Base-by-base conservation (phyloP, 179 eudicot species). In the Camellia oleifera region DNA sequence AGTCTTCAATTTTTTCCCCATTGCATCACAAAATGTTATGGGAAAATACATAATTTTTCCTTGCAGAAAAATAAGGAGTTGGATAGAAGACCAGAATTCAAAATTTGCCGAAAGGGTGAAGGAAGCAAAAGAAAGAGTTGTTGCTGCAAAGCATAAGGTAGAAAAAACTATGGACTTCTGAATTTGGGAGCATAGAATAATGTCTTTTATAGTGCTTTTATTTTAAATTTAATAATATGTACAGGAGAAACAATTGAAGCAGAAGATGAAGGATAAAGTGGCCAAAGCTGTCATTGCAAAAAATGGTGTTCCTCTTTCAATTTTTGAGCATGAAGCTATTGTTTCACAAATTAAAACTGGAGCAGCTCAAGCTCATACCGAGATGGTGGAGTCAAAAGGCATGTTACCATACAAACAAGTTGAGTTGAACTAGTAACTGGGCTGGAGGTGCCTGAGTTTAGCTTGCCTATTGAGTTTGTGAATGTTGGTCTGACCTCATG, bases 361-460 rank as follows among this genome's bases (percentile, higher is more conserved):
- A 77, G 81, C 85, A 57, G 89, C 85, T 57, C 74, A 82, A 80
- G 90, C 85, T 68, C 91, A 87, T 86, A 86, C 83, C 11, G 88
- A 86, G 84, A 68, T 89, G 76, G 69, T 86, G 77, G 89, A 89
- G 65, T 83, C 88, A 53, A 76, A 80, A 76, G 77, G 75, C 54
- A 68, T 77, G 82, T 57, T 80, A 20, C 70, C 86, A 23, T 18
- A 46, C 4, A 40, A 13, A 40, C 0, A 10, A 61, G 45, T 46
- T 60, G 62, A 60, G 8, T 1, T 54, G 14, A 12, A 57, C 2
- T 0, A 0, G 10, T 57, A 40, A 11, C 1, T 58, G 7, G 74
- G 18, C 53, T 70, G 1, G 14, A 72, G 60, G 15, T 50, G 45
- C 23, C 45, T 44, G 23, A 15, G 14, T 58, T 75, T 58, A 42